Evolutionary conservation across 306 rosid species (phyloP), one percentile per base, ranked within the genome.

Genomic region (Lathyrus oleraceus): DNA sequence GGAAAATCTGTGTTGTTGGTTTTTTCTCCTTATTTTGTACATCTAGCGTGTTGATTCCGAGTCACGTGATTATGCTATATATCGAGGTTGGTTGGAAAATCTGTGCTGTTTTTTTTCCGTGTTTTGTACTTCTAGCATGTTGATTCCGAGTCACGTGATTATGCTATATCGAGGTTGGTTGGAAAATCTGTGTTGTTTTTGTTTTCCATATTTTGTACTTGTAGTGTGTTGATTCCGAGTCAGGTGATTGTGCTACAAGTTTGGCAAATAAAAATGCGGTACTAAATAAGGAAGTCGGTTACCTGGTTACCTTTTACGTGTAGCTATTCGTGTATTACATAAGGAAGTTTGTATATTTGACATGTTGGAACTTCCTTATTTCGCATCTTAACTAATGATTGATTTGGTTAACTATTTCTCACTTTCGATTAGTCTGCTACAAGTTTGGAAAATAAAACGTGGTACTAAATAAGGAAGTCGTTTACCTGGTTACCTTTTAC

Each of bases 81-180:
- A 32, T 6, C 8, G 38, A 32, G 8, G 38, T 32, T 32, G 38
- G 38, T 32, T 32, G 38, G 8, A 32, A 32, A 32, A 32, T 32
- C 38, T 6, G 2, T 35, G 39, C 39, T 35, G 39, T 35, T 7
- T 35, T 35, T 35, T 35, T 8, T 7, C 39, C 2, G 8, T 35
- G 1, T 35, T 6, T 35, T 7, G 39, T 35, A 35, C 39, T 35
- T 35, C 39, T 35, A 7, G 39, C 39, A 0, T 35, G 39, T 7
- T 8, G 2, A 7, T 35, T 35, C 10, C 39, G 47, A 42, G 15
- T 11, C 47, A 13, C 15, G 12, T 42, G 47, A 13, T 35, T 35
- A 35, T 35, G 39, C 39, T 7, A 90, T 66, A 93, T 93, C 2
- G 96, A 93, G 98, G 97, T 93, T 75, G 30, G 88, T 77, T 79